These are phyloP conservation scores for Remersonia thermophila DNA, from an alignment of 2,329 filamentous ascomycete genomes.

Conservation along the genomic window DNA sequence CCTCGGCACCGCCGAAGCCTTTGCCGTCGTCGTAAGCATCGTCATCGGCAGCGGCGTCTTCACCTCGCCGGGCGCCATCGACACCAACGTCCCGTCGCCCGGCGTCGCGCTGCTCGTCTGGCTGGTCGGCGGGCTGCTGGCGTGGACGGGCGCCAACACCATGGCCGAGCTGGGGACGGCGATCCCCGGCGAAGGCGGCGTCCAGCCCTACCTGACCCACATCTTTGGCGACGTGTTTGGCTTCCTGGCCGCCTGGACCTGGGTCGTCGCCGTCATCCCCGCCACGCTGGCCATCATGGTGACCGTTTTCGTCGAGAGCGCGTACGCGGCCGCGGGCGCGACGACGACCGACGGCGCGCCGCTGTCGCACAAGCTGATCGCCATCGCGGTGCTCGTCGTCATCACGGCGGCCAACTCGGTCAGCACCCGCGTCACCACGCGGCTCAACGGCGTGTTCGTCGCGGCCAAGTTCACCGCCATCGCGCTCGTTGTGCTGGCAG, in stretches of 20 bases:
- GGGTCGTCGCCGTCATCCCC: conserved; percentile 53
- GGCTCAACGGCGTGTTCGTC: conserved; percentile 44
- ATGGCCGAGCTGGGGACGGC: conserved; percentile 52
- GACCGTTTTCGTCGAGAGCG: conserved; percentile 51
- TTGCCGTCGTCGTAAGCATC: conserved; percentile 49
- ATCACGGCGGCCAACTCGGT: conserved; percentile 42
- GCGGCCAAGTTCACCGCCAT: conserved; percentile 40
- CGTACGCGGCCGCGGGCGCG: conserved; percentile 36
- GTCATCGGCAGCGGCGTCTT: conserved; percentile 55
- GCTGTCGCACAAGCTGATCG: conserved; percentile 38
- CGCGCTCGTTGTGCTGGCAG: conserved; percentile 35
- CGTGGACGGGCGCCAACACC: conserved; percentile 51
- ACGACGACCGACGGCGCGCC: conserved; percentile 29
- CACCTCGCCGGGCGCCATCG: conserved; percentile 50
- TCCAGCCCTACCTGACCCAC: conserved; percentile 49
- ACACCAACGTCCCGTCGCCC: conserved; percentile 50
- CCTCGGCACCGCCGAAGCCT: conserved; percentile 36
- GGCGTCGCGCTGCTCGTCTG: conserved; percentile 46
- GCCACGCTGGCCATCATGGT: conserved; percentile 51
- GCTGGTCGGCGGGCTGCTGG: conserved; percentile 48
- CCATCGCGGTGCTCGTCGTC: conserved; percentile 33
- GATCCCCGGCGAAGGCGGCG: conserved; percentile 49
- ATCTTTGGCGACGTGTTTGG: conserved; percentile 49
- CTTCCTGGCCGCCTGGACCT: conserved; percentile 54
- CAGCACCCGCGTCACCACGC: conserved; percentile 42